Percentiles rank a stretch among this genome's conserved stretches.
These are phyloP conservation scores for Chlorencoelia australis DNA, from an alignment of 2,329 filamentous ascomycete genomes.

Conservation along the genomic window DNA sequence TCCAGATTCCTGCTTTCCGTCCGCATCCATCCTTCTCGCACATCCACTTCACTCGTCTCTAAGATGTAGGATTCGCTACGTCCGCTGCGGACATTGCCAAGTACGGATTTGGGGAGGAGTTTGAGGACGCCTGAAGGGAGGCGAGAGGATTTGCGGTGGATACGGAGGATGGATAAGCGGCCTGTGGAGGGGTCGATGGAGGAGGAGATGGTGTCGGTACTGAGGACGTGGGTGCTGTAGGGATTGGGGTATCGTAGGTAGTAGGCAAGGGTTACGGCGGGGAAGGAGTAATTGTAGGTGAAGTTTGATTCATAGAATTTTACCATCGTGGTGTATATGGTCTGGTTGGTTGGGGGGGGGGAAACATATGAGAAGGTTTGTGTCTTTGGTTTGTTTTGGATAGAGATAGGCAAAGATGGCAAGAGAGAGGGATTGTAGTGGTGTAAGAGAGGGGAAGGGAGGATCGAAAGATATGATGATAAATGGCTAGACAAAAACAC, in stretches of 20 bases:
- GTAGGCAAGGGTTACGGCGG: constrained; percentile 78
- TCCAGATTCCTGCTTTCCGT: constrained; percentile 75
- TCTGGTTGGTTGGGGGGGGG: constrained; percentile 5
- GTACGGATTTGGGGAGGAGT: constrained; percentile 57
- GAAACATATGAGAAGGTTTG: constrained; percentile 1
- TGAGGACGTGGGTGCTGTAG: constrained; percentile 72
- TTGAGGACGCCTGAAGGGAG: constrained; percentile 67
- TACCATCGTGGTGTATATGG: constrained; percentile 22
- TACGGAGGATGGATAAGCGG: constrained; percentile 65
- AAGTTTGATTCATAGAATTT: constrained; percentile 45
- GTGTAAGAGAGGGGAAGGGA: too few relatives aligned
- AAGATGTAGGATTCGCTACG: constrained; percentile 64
- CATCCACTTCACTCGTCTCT: constrained; percentile 69
- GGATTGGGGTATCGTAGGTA: constrained; percentile 85
- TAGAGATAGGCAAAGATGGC: too few relatives aligned
- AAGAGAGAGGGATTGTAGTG: too few relatives aligned
- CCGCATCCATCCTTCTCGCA: constrained; percentile 72
- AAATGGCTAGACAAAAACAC: too few relatives aligned
- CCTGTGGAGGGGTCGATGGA: constrained; percentile 64
- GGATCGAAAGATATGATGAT: too few relatives aligned
- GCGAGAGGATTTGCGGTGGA: constrained; percentile 74
- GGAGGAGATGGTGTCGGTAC: constrained; percentile 71
- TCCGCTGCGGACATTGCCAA: constrained; percentile 45
- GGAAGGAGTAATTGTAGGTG: constrained; percentile 71
- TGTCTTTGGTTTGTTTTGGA: not conserved